Percentiles rank a stretch among this genome's conserved stretches.
Conservation (phyloP, 2,329 filamentous ascomycete genomes). For the Trichoderma sp. region DNA sequence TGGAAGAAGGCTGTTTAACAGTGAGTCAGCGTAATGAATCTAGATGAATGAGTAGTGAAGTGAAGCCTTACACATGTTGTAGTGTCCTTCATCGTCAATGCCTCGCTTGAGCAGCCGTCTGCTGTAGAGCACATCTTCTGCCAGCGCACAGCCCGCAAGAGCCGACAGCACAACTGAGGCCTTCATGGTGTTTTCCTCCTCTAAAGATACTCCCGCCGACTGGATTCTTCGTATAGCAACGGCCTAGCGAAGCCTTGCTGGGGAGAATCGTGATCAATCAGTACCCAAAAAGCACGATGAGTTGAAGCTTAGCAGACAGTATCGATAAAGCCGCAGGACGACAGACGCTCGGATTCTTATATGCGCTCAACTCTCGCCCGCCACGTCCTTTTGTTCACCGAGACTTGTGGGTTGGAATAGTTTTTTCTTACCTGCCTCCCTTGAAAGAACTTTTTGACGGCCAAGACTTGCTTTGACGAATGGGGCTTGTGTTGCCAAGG, state of each 20-base stretch:
- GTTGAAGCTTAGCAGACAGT: neutral
- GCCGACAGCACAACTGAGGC: conserved; percentile 27
- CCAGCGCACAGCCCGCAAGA: conserved; percentile 28
- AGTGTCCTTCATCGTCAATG: conserved; percentile 48
- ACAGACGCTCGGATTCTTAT: neutral
- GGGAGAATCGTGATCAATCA: neutral
- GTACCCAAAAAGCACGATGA: neutral
- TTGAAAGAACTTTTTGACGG: neutral
- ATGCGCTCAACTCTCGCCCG: neutral
- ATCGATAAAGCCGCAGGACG: neutral
- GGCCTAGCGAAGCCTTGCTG: neutral
- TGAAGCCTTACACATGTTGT: conserved; percentile 46
- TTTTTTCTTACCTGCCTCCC: neutral
- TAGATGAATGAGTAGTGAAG: neutral
- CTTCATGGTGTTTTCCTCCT: neutral
- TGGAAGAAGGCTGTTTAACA: conserved; percentile 57
- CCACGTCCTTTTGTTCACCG: neutral
- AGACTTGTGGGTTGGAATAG: neutral
- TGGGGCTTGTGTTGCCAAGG: conserved; percentile 3
- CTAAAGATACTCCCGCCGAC: neutral
- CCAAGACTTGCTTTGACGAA: neutral
- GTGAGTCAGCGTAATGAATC: neutral
- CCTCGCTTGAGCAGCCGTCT: conserved; percentile 48
- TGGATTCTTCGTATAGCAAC: neutral
- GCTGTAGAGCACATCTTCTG: conserved; percentile 50